Conservation (phyloP, 148 eudicot species). For the Fagopyrum tataricum region DNA sequence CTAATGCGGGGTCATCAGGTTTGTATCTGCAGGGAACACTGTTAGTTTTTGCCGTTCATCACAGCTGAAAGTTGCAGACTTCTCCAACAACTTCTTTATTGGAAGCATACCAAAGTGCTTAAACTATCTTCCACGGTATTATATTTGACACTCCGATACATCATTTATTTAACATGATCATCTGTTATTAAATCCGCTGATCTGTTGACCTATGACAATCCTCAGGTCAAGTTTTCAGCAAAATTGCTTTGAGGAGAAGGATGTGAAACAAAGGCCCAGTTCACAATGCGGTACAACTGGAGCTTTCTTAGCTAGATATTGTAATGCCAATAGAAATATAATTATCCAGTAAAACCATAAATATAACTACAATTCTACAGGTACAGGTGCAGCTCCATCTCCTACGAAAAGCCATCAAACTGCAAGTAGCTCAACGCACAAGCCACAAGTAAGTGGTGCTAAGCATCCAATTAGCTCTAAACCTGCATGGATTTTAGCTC, state of each 20-base stretch:
- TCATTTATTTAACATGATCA: neutral
- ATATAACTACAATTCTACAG: slow-evolving; percentile 23
- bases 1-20: slow-evolving; percentile 40
- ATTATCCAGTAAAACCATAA: neutral
- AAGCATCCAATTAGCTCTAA: slow-evolving; percentile 40
- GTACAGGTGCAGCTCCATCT: slow-evolving; percentile 47
- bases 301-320: neutral
- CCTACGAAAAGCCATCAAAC: slow-evolving; percentile 35
- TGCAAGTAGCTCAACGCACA: slow-evolving; percentile 17
- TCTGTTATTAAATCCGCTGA: neutral
- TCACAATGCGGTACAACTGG: slow-evolving; percentile 62
- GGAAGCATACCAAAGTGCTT: slow-evolving; percentile 85
- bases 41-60: slow-evolving; percentile 65
- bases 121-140: slow-evolving; percentile 66
- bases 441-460: slow-evolving; percentile 22
- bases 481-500: slow-evolving; percentile 69
- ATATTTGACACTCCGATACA: neutral
- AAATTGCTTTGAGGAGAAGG: slow-evolving; percentile 71
- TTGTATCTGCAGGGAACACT: slow-evolving; percentile 34
- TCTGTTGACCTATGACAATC: neutral
- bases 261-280: slow-evolving; percentile 54
- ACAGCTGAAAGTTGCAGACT: slow-evolving; percentile 67
- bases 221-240: slow-evolving; percentile 76
- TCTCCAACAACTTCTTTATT: slow-evolving; percentile 65
- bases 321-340: neutral